Conservation (phyloP, 768 basidiomycete species). For the Mycena amicta region DNA sequence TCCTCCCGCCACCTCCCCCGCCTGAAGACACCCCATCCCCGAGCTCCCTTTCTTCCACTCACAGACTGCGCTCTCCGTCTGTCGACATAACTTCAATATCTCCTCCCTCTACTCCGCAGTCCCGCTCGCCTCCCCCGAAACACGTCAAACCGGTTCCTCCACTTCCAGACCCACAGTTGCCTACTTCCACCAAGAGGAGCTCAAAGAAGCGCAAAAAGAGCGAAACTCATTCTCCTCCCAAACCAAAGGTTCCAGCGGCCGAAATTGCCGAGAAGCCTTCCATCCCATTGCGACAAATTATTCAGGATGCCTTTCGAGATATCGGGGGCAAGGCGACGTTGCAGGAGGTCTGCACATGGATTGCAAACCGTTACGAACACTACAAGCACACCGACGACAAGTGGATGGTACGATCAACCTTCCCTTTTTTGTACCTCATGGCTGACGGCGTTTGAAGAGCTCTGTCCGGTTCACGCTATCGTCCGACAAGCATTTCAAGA, state of each 20-base stretch:
- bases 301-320: slow-evolving; percentile 84
- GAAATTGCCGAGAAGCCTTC: slow-evolving; percentile 89
- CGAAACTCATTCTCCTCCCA: slow-evolving; percentile 44
- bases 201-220: slow-evolving; percentile 78
- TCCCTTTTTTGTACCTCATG: slow-evolving; percentile 9
- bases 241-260: slow-evolving; percentile 53
- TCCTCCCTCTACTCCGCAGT: slow-evolving; percentile 79
- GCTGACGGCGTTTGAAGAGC: slow-evolving; percentile 51
- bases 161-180: slow-evolving; percentile 48
- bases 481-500: slow-evolving; percentile 88
- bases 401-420: slow-evolving; percentile 78
- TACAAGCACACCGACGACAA: slow-evolving; percentile 85
- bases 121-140: slow-evolving; percentile 68
- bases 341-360: slow-evolving; percentile 92
- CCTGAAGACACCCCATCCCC: slow-evolving; percentile 83
- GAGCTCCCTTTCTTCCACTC: slow-evolving; percentile 72
- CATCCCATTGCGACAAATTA: slow-evolving; percentile 89
- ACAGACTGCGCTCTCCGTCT: slow-evolving; percentile 74
- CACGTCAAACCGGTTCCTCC: slow-evolving; percentile 50
- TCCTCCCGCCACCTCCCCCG: slow-evolving; percentile 84
- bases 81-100: slow-evolving; percentile 82
- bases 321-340: slow-evolving; percentile 86
- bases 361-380: slow-evolving; percentile 86
- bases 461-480: slow-evolving; percentile 96
- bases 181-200: slow-evolving; percentile 52